A percentile compares a stretch with the other conserved stretches of the same genome.
phyloP scores from a whole-genome alignment of 2,329 filamentous ascomycete genomes.

The Xylariales sp. region DNA sequence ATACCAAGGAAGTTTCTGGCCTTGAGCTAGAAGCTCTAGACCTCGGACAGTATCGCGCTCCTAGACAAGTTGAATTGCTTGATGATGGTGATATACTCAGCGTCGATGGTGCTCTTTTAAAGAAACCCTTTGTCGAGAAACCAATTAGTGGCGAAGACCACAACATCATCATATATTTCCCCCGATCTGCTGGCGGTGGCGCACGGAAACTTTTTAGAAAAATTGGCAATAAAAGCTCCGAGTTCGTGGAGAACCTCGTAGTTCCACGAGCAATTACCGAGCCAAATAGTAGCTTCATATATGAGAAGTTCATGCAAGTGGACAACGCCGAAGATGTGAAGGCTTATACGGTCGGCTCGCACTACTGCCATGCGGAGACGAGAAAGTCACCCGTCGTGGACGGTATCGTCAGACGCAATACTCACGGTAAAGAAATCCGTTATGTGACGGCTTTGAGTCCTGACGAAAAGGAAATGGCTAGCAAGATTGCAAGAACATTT shows the following conservation, averaged over 20 bases:
- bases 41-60: slow-evolving; percentile 65
- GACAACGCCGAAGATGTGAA: slow-evolving; percentile 99
- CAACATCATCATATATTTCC: slow-evolving; percentile 98
- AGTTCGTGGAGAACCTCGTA: slow-evolving; percentile 82
- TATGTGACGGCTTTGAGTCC: slow-evolving; percentile 88
- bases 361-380: slow-evolving; percentile 96
- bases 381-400: slow-evolving; percentile 97
- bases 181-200: slow-evolving; percentile 85
- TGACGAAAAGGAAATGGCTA: slow-evolving; percentile 86
- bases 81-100: slow-evolving; percentile 89
- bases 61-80: slow-evolving; percentile 82
- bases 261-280: slow-evolving; percentile 86
- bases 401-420: slow-evolving; percentile 93
- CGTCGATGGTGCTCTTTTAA: slow-evolving; percentile 84
- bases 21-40: slow-evolving; percentile 78
- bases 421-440: slow-evolving; percentile 94
- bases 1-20: slow-evolving; percentile 83
- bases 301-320: slow-evolving; percentile 95
- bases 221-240: slow-evolving; percentile 98
- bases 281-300: slow-evolving; percentile 86
- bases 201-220: slow-evolving; percentile 94
- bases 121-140: slow-evolving; percentile 98
- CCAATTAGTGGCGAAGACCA: slow-evolving; percentile 98
- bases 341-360: slow-evolving; percentile 93
- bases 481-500: slow-evolving; percentile 90